Evolutionary conservation across 2,329 filamentous ascomycete genomes (phyloP), one percentile per base, ranked within the genome.

Genomic region (Phialophora tarda): DNA sequence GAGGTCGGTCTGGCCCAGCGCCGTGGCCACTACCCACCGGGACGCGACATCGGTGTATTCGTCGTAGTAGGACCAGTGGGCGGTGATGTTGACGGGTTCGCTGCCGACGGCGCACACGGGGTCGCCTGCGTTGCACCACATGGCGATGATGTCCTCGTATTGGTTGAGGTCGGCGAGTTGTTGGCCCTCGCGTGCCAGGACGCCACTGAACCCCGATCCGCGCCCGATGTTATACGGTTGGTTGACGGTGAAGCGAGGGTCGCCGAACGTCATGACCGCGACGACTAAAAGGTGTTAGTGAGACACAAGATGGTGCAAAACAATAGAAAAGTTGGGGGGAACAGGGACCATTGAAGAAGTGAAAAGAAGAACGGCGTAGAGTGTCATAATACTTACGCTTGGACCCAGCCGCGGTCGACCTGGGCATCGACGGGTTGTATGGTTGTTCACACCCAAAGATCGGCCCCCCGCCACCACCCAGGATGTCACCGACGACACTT

Each of bases 401-500:
- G 14, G 62, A 65, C 8, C 63, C 63, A 5, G 63, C 59, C 8
- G 21, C 47, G 28, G 59, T 66, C 32, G 51, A 41, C 32, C 61
- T 50, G 26, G 48, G 21, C 38, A 68, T 23, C n/a, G 63, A 50
- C 8, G 63, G 61, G 30, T 64, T 68, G 4, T 2, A 30, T n/a
- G 59, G 8, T 51, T 68, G 66, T 4, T 63, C 17, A 26, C 66
- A 68, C 14, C 63, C 66, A 66, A 68, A 68, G 21, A 68, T 32
- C n/a, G 44, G 8, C 1, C 69, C 70, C 2, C 74, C 74, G 6
- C 73, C 73, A n/a, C 75, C 75, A 41, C 72, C 73, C 53, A 77
- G 58, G 14, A 71, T 69, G 66, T 77, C 75, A 2, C 73, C 73
- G 55, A 76, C 70, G 26, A 77, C 66, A 57, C 74, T 71, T 2